Conservation (phyloP, 768 basidiomycete genomes). For the Scleroderma citrinum region DNA sequence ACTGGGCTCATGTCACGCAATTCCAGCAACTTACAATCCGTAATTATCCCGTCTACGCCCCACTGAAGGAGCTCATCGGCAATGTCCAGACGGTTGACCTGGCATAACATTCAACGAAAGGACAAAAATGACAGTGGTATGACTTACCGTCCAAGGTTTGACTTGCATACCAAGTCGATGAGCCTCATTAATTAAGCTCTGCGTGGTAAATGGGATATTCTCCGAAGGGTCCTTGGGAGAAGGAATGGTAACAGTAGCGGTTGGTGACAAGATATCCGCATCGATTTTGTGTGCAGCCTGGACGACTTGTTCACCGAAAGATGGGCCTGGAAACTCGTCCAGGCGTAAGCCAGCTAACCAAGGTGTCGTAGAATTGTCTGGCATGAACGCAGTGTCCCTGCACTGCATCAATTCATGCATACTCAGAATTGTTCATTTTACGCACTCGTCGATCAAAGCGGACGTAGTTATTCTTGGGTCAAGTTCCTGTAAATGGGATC, state of each 20-base stretch:
- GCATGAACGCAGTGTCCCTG: slow-evolving; percentile 37
- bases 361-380: slow-evolving; percentile 43
- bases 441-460: slow-evolving; percentile 63
- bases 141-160: slow-evolving; percentile 69
- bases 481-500: slow-evolving; percentile 34
- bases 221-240: slow-evolving; percentile 37
- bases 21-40: slow-evolving; percentile 45
- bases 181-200: slow-evolving; percentile 61
- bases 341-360: slow-evolving; percentile 70
- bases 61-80: slow-evolving; percentile 54
- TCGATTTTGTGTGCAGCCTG: slow-evolving; percentile 62
- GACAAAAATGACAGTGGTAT: neutral
- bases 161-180: slow-evolving; percentile 59
- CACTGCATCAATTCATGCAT: neutral
- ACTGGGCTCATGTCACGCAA: neutral
- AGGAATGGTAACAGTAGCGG: slow-evolving; percentile 37
- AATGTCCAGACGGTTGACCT: slow-evolving; percentile 60
- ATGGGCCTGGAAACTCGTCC: slow-evolving; percentile 56
- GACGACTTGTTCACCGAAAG: slow-evolving; percentile 52
- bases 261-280: slow-evolving; percentile 63
- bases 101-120: neutral
- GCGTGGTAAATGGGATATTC: slow-evolving; percentile 56
- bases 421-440: neutral
- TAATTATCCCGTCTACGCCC: slow-evolving; percentile 73
- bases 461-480: slow-evolving; percentile 52